A percentile compares a stretch with the other conserved stretches of the same genome.
Conservation (phyloP, 2,329 filamentous ascomycete species). For the Aspergillus quadrilineatus region DNA sequence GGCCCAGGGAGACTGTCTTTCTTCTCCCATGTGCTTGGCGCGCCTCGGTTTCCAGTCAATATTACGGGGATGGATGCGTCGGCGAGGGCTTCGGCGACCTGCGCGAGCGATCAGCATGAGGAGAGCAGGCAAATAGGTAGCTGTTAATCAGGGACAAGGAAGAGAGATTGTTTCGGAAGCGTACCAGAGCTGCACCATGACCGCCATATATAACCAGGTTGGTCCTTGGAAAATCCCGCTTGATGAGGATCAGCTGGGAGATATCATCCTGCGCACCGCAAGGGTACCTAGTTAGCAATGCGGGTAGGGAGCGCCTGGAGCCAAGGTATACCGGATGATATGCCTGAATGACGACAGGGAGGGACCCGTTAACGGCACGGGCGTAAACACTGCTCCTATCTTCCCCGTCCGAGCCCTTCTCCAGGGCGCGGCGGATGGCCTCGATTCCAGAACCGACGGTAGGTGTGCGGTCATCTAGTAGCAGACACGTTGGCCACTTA, state of each 20-base stretch:
- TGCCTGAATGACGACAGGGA: not conserved
- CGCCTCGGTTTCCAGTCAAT: slow-evolving; percentile 40
- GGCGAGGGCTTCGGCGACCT: slow-evolving; percentile 44
- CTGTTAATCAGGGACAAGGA: too few species aligned
- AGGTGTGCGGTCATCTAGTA: not conserved
- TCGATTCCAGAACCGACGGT: not conserved
- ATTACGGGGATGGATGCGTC: slow-evolving; percentile 46
- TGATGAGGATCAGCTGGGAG: slow-evolving; percentile 2
- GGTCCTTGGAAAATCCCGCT: not conserved
- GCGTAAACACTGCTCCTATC: not conserved
- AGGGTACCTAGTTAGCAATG: not conserved
- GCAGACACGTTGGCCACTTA: not conserved
- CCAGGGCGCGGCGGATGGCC: not conserved
- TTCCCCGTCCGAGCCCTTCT: not conserved
- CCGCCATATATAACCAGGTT: slow-evolving; percentile 3
- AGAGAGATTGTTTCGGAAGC: not conserved
- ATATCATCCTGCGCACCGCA: slow-evolving; percentile 3
- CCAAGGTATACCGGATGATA: not conserved
- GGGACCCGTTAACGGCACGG: not conserved
- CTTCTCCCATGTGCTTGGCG: slow-evolving; percentile 36
- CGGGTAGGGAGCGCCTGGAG: not conserved
- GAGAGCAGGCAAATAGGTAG: not conserved
- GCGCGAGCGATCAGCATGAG: not conserved
- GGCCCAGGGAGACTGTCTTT: slow-evolving; percentile 43
- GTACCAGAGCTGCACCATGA: not conserved